Base-by-base conservation (phyloP, 2,329 filamentous ascomycete genomes). In the Chaetomiaceae sp. region DNA sequence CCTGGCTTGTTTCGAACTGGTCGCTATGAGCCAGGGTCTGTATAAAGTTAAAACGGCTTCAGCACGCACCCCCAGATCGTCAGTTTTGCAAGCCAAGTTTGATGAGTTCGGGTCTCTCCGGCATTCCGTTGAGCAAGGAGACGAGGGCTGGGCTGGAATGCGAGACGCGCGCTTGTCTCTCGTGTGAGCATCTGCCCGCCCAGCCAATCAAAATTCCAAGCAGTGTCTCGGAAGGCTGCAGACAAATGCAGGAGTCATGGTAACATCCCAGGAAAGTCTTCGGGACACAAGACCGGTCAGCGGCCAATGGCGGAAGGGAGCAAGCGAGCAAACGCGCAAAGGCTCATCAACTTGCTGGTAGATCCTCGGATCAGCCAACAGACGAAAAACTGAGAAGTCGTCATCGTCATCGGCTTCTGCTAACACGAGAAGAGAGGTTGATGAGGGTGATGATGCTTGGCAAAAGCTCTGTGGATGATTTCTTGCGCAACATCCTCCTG, bases 251-350 rank as follows among this genome's bases (percentile, higher is more conserved):
- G 23, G 34, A 33, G 43, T 27, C 57, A 56, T 38, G 55, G 58
- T 57, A 43, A 47, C 54, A 58, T 45, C 38, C 52, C 39, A 36
- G 51, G 40, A 53, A 40, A 39, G 19, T 22, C 14, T 17, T 31
- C 49, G 43, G 47, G 47, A 52, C 53, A 59, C 52, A 51, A 31
- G 48, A 27, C 37, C 34, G 39, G 40, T 37, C 33, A 31, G 33
- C 43, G 23, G 52, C 62, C 61, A 63, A 63, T 62, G 44, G 42
- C 47, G 44, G 29, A n/a, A 25, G 14, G 42, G 33, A 11, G 29
- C 56, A 64, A 64, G 59, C 62, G 62, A 63, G 44, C 47, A 39
- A n/a, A 40, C 31, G 43, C 42, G 19, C 31, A 34, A 36, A 25
- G n/a, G 37, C 36, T 34, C 47, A 27, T 12, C 23, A 6, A 15